Evolutionary conservation across 2,329 filamentous ascomycete species (phyloP).

Genomic region (Plenodomus tracheiphilus): DNA sequence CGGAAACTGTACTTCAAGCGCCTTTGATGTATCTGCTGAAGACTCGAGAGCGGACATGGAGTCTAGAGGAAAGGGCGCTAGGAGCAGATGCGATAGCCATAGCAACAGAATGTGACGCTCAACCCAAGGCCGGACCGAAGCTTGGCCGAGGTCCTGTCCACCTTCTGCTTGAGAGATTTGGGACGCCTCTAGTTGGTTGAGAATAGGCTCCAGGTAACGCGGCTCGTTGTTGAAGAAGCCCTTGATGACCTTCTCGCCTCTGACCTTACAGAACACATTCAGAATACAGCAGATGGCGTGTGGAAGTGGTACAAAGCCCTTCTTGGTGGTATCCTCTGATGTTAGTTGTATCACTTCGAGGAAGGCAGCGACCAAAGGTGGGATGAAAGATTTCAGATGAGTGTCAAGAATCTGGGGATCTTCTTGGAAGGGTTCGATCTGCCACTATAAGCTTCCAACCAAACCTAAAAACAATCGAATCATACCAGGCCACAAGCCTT

Average conservation of each 20-base stretch:
- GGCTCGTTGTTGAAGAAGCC: constrained; percentile 91
- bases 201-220: constrained; percentile 77
- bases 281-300: constrained; percentile 75
- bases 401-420: constrained; percentile 91
- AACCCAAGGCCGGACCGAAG: constrained; percentile 64
- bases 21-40: constrained; percentile 32
- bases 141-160: constrained; percentile 17
- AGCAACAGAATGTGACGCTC: constrained; percentile 84
- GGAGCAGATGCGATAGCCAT: constrained; percentile 65
- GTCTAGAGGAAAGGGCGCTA: constrained; percentile 84
- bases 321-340: constrained; percentile 19
- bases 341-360: constrained; percentile 62
- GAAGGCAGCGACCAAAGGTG: constrained; percentile 74
- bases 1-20: constrained; percentile 59
- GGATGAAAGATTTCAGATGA: constrained; percentile 74
- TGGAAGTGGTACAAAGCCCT: constrained; percentile 32
- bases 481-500: constrained; percentile 42
- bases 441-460: constrained; percentile 3
- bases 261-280: constrained; percentile 91
- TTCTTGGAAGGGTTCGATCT: constrained; percentile 90
- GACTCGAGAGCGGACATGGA: constrained; percentile 69
- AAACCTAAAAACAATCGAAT: neutral
- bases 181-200: constrained; percentile 71
- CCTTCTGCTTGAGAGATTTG: constrained; percentile 26
- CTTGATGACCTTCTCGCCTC: constrained; percentile 89